Evolutionary conservation across 768 basidiomycete species (phyloP).

Genomic region (Mycena pura): DNA sequence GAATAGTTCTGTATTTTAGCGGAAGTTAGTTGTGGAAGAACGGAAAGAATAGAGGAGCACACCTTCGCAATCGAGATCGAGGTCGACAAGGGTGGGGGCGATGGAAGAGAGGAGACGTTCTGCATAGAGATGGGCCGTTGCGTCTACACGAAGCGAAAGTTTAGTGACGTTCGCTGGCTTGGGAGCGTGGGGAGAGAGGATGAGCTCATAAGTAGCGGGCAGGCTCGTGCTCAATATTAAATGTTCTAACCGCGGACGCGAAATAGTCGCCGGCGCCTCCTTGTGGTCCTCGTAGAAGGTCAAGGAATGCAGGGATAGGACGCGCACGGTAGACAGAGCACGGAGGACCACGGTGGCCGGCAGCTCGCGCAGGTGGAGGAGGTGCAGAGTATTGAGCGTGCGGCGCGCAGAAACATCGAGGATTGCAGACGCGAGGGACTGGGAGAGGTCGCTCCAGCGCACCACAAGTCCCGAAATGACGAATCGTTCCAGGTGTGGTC

Average conservation of each 20-base stretch:
- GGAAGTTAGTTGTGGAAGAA: not conserved
- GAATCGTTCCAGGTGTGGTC: slow-evolving; percentile 14
- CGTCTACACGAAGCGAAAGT: not conserved
- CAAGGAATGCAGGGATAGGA: slow-evolving; percentile 9
- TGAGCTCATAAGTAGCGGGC: not conserved
- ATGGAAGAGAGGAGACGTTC: slow-evolving; percentile 1
- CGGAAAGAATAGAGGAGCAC: not conserved
- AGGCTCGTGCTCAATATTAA: not conserved
- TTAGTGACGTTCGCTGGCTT: not conserved
- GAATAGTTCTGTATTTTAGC: not conserved
- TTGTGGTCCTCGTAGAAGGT: not conserved
- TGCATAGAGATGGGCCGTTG: not conserved
- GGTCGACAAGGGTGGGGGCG: not conserved
- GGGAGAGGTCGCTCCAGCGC: slow-evolving; percentile 10
- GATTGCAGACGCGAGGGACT: not conserved
- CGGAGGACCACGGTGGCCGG: not conserved
- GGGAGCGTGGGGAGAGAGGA: slow-evolving; percentile 3
- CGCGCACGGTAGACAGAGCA: not conserved
- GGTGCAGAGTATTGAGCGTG: slow-evolving; percentile 5
- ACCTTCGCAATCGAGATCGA: slow-evolving; percentile 18
- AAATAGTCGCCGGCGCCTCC: not conserved
- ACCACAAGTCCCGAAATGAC: slow-evolving; percentile 10
- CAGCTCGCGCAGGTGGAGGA: slow-evolving; percentile 1
- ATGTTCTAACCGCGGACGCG: not conserved
- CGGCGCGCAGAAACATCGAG: not conserved